Evolutionary conservation across 2,329 filamentous ascomycete species (phyloP).

Genomic region (Diaporthe australafricana): DNA sequence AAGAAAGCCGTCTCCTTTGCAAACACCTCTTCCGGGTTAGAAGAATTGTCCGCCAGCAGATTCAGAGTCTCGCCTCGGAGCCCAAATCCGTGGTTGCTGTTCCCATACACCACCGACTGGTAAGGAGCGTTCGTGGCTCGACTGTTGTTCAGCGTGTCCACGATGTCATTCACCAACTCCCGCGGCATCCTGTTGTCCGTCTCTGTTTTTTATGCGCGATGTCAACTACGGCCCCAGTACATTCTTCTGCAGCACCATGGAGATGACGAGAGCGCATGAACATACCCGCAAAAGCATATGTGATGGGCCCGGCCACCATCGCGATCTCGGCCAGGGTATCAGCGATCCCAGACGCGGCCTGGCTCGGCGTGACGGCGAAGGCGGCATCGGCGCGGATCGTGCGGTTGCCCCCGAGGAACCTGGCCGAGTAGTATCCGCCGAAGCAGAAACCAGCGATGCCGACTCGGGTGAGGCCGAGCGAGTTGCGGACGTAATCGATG

Average conservation of each 20-base stretch:
- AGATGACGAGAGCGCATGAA: not conserved
- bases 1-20: constrained; percentile 83
- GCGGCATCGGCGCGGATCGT: constrained; percentile 68
- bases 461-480: constrained; percentile 63
- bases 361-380: constrained; percentile 73
- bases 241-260: constrained; percentile 60
- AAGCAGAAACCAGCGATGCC: constrained; percentile 74
- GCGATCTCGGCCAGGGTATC: not conserved
- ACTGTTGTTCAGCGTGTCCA: constrained; percentile 66
- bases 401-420: constrained; percentile 57
- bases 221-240: constrained; percentile 47
- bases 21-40: constrained; percentile 65
- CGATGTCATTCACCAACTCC: constrained; percentile 65
- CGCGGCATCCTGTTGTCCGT: constrained; percentile 69
- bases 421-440: constrained; percentile 67
- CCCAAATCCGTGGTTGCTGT: constrained; percentile 79
- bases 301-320: not conserved
- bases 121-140: constrained; percentile 61
- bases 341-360: not conserved
- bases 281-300: not conserved
- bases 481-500: constrained; percentile 58
- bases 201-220: constrained; percentile 58
- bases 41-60: constrained; percentile 34
- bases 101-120: constrained; percentile 77
- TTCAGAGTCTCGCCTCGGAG: constrained; percentile 69